Percentiles rank a stretch among this genome's conserved stretches.
These are phyloP conservation scores for Saccharomycopsis guyanensis DNA, from an alignment of 805 yeast species.

Conservation along the genomic window DNA sequence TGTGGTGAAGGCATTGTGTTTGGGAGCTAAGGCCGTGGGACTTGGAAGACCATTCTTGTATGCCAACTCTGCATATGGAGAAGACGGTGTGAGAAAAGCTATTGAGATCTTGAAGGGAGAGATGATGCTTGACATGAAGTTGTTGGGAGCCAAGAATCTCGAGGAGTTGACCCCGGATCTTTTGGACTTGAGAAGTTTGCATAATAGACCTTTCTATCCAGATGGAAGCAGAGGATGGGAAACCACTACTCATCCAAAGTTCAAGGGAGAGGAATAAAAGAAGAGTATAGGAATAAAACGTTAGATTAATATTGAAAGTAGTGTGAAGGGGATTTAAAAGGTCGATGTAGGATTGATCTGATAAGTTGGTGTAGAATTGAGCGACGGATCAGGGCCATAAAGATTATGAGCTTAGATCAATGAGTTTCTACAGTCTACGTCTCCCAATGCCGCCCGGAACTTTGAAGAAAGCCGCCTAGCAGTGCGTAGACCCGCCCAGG, in stretches of 20 bases:
- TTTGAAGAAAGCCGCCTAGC: too few relatives aligned
- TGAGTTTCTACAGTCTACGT: background rate
- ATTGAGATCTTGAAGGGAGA: constrained; percentile 55
- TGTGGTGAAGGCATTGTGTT: constrained; percentile 63
- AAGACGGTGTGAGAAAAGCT: constrained; percentile 59
- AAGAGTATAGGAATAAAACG: background rate
- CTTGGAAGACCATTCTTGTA: constrained; percentile 70
- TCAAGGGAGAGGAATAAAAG: background rate
- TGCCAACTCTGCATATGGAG: constrained; percentile 77
- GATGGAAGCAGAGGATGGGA: background rate
- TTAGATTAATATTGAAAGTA: background rate
- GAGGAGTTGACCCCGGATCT: constrained; percentile 37
- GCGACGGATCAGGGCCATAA: too few relatives aligned
- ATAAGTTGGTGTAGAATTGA: too few relatives aligned
- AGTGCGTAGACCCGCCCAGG: too few relatives aligned
- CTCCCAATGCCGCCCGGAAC: background rate
- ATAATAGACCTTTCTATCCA: background rate
- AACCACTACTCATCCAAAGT: background rate
- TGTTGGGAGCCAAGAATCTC: constrained; percentile 50
- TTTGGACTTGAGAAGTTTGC: constrained; percentile 30
- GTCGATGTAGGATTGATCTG: too few relatives aligned
- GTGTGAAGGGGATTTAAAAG: too few relatives aligned
- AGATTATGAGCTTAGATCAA: too few relatives aligned
- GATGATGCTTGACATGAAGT: constrained; percentile 55
- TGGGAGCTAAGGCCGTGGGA: constrained; percentile 73